These are phyloP conservation scores for Pseudodiploospora longispora DNA, from an alignment of 2,329 filamentous ascomycete species.

Conservation along the genomic window DNA sequence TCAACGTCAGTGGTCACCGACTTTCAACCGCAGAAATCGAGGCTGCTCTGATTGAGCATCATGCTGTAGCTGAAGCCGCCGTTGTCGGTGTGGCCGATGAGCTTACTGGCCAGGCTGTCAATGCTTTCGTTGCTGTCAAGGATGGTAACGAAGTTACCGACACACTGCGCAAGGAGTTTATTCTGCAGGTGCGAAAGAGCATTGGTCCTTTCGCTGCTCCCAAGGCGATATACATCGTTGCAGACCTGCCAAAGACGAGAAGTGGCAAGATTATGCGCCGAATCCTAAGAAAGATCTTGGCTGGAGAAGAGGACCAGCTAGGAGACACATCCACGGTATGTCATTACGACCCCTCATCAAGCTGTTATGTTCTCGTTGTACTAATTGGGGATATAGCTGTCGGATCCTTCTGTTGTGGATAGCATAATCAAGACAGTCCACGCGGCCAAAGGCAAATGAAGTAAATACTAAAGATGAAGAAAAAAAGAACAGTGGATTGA, in stretches of 20 bases:
- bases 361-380: background rate
- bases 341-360: slow-evolving; percentile 11
- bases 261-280: slow-evolving; percentile 99
- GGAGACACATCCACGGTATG: slow-evolving; percentile 87
- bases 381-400: slow-evolving; percentile 49
- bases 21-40: slow-evolving; percentile 97
- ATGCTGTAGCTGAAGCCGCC: slow-evolving; percentile 82
- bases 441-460: slow-evolving; percentile 46
- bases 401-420: slow-evolving; percentile 80
- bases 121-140: slow-evolving; percentile 92
- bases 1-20: slow-evolving; percentile 95
- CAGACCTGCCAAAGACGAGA: slow-evolving; percentile 92
- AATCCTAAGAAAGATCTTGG: slow-evolving; percentile 93
- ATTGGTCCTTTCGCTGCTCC: slow-evolving; percentile 97
- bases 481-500: background rate
- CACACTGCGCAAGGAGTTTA: slow-evolving; percentile 82
- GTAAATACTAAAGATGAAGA: background rate
- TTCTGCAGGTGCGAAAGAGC: slow-evolving; percentile 91
- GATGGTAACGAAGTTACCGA: slow-evolving; percentile 69
- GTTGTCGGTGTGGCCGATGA: slow-evolving; percentile 92
- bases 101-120: slow-evolving; percentile 92
- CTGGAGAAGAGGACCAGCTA: slow-evolving; percentile 92
- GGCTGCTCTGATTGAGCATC: slow-evolving; percentile 89
- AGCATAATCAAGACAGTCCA: slow-evolving; percentile 84
- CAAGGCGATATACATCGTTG: slow-evolving; percentile 84